These are phyloP conservation scores for Paspalum vaginatum DNA, from an alignment of 176 grass and related monocot species.

Conservation along the genomic window DNA sequence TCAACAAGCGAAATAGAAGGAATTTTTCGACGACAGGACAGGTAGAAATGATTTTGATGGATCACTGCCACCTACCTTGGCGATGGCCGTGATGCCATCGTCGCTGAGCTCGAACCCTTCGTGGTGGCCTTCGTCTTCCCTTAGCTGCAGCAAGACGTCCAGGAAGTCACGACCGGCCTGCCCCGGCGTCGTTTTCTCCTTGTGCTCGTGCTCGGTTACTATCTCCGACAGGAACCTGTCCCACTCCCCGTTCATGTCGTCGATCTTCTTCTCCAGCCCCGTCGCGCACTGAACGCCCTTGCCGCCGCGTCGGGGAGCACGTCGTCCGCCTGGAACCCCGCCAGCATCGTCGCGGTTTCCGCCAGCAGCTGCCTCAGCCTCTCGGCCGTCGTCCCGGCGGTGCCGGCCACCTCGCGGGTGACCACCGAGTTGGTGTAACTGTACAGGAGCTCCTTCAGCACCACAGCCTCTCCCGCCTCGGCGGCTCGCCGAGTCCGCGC, in stretches of 20 bases:
- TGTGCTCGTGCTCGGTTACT: slow-evolving; percentile 34
- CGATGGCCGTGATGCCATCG: slow-evolving; percentile 43
- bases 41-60: too few species aligned
- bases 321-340: slow-evolving; percentile 25
- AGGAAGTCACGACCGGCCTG: slow-evolving; percentile 37
- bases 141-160: slow-evolving; percentile 42
- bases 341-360: slow-evolving; percentile 14
- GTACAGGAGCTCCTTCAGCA: slow-evolving; percentile 48
- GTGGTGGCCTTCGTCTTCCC: background rate
- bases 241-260: background rate
- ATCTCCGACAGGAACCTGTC: slow-evolving; percentile 48
- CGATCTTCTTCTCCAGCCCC: slow-evolving; percentile 46
- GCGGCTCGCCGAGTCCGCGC: background rate
- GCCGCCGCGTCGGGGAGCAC: slow-evolving; percentile 39
- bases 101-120: slow-evolving; percentile 35
- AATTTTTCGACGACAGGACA: too few species aligned
- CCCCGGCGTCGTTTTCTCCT: background rate
- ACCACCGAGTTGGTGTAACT: slow-evolving; percentile 48
- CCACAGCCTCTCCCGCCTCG: slow-evolving; percentile 6
- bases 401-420: slow-evolving; percentile 16
- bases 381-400: background rate
- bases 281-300: slow-evolving; percentile 26
- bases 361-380: slow-evolving; percentile 35
- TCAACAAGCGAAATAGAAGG: too few species aligned
- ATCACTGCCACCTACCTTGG: background rate